Percentiles rank a stretch among this genome's conserved stretches.
Conservation (phyloP, 192 early-diverging fungal species). For the Coemansia sp. region DNA sequence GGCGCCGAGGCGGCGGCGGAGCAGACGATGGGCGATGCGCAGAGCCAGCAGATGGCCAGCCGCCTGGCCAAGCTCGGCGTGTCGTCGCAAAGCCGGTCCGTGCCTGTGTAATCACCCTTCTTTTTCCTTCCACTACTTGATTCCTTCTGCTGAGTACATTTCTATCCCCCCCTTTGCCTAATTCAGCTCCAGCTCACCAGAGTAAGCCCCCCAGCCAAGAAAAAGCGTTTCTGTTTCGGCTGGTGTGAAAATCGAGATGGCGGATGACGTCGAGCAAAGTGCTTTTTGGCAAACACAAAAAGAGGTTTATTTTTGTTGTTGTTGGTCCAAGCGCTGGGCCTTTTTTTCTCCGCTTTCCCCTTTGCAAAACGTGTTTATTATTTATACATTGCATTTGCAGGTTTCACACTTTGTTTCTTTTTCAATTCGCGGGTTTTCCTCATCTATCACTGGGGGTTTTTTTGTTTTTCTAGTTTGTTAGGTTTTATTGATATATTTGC, state of each 20-base stretch:
- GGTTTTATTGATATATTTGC: too few species aligned
- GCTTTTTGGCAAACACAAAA: neutral
- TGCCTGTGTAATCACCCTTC: neutral
- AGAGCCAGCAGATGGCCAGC: conserved; percentile 28
- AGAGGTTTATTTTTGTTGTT: neutral
- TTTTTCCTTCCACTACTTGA: neutral
- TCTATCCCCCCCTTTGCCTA: too few species aligned
- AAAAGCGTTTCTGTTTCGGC: too few species aligned
- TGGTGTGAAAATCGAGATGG: too few species aligned
- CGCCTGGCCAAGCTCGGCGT: conserved; percentile 38
- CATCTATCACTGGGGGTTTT: too few species aligned
- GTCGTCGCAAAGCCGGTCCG: conserved; percentile 6
- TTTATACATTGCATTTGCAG: neutral
- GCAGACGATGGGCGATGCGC: neutral
- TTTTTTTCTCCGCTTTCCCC: neutral
- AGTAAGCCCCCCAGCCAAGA: too few species aligned
- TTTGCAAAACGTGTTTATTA: neutral
- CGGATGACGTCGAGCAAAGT: too few species aligned
- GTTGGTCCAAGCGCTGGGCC: neutral
- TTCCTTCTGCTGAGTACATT: too few species aligned
- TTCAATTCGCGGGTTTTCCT: too few species aligned
- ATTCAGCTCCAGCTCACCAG: too few species aligned
- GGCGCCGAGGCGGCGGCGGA: neutral
- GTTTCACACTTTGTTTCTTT: too few species aligned
- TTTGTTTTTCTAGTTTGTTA: too few species aligned